A percentile compares a stretch with the other conserved stretches of the same genome.
Evolutionary conservation across 2,329 filamentous ascomycete species (phyloP).

Genomic region (Juglanconis sp.): DNA sequence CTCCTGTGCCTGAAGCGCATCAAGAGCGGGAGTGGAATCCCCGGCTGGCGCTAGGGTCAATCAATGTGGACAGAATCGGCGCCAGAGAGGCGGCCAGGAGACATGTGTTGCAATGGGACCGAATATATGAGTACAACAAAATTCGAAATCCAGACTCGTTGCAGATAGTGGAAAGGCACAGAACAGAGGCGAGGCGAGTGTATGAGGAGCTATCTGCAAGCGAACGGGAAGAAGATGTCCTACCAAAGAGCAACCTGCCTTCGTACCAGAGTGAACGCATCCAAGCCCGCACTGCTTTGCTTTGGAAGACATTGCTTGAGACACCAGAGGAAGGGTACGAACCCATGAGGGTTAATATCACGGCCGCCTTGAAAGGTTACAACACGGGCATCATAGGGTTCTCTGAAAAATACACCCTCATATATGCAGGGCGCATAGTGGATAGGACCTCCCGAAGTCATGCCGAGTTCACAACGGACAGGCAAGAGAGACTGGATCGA

Average conservation of each 20-base stretch:
- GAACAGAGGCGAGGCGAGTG: background rate
- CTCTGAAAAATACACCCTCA: slow-evolving; percentile 36
- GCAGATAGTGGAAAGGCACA: background rate
- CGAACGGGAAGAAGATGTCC: background rate
- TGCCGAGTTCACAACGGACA: slow-evolving; percentile 35
- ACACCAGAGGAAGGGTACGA: slow-evolving; percentile 23
- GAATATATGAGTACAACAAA: slow-evolving; percentile 10
- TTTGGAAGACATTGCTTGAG: slow-evolving; percentile 20
- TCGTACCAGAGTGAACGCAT: slow-evolving; percentile 29
- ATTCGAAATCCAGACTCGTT: background rate
- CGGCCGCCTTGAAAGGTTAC: slow-evolving; percentile 40
- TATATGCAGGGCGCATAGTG: slow-evolving; percentile 41
- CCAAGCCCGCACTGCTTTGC: slow-evolving; percentile 28
- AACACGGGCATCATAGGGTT: slow-evolving; percentile 37
- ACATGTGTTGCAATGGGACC: slow-evolving; percentile 33
- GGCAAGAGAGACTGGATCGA: slow-evolving; percentile 35
- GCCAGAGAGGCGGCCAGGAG: slow-evolving; percentile 34
- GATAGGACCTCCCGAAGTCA: slow-evolving; percentile 35
- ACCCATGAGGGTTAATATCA: slow-evolving; percentile 39
- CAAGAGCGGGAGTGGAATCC: slow-evolving; percentile 21
- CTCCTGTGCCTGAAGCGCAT: background rate
- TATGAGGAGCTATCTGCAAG: slow-evolving; percentile 8
- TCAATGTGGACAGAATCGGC: slow-evolving; percentile 34
- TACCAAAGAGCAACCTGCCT: slow-evolving; percentile 13
- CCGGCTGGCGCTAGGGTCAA: slow-evolving; percentile 32